Percentiles rank a stretch among this genome's conserved stretches.
Conservation (phyloP, 1,284 basidiomycete species). For the Dichomitus squalens region DNA sequence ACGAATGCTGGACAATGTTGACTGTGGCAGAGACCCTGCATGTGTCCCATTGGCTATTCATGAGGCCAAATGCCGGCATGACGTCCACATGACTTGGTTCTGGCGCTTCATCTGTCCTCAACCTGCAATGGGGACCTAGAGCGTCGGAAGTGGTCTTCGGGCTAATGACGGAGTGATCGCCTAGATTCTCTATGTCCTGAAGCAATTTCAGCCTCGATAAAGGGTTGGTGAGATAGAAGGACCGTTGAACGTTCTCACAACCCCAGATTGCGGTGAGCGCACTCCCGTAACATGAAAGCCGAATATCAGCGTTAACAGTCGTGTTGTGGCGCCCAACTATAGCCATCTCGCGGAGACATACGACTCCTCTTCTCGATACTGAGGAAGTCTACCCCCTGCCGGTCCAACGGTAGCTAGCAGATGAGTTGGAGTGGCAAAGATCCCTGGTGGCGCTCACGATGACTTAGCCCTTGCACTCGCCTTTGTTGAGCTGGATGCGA, state of each 20-base stretch:
- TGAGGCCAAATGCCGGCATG: not conserved
- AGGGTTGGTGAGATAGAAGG: not conserved
- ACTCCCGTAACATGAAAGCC: not conserved
- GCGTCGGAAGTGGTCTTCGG: not conserved
- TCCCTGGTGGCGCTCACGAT: no score
- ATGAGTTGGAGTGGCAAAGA: no score
- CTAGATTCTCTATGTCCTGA: not conserved
- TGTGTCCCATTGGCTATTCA: not conserved
- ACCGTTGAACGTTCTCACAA: not conserved
- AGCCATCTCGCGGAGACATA: no score
- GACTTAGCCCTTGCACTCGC: no score
- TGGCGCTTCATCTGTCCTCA: not conserved
- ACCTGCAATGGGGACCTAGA: not conserved
- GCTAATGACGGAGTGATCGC: not conserved
- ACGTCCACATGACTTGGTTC: no score
- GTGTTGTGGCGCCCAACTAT: not conserved
- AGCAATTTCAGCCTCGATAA: not conserved
- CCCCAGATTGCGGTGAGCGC: slow-evolving; percentile 1
- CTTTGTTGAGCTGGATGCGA: no score
- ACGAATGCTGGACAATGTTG: not conserved
- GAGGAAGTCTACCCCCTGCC: no score
- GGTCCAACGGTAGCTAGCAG: no score
- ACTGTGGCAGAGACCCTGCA: not conserved
- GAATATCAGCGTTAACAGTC: not conserved
- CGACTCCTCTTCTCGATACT: no score